phyloP scores from a whole-genome alignment of 257 asterid species.

The Nicotiana undulata region DNA sequence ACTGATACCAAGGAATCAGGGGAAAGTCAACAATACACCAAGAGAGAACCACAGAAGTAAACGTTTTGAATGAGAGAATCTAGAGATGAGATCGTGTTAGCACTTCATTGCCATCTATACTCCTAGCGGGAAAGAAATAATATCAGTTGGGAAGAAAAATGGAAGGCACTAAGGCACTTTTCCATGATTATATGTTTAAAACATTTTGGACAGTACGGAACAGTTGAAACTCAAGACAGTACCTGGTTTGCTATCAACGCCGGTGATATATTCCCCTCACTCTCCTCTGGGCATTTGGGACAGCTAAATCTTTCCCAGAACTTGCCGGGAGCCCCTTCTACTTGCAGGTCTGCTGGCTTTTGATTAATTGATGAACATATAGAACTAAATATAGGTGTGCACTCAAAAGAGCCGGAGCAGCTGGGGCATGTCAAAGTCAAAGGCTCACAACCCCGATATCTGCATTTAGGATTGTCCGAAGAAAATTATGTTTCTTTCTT shows the following conservation, averaged over 20 bases:
- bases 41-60: not conserved
- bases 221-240: not conserved
- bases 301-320: slow-evolving; percentile 76
- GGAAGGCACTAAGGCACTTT: not conserved
- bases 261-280: slow-evolving; percentile 54
- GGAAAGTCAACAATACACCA: not conserved
- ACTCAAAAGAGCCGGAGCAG: slow-evolving; percentile 59
- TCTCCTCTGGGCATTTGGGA: slow-evolving; percentile 83
- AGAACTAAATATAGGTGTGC: slow-evolving; percentile 62
- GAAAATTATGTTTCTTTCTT: not conserved
- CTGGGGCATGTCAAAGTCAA: slow-evolving; percentile 77
- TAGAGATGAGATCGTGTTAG: not conserved
- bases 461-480: slow-evolving; percentile 32
- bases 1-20: not conserved
- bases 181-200: not conserved
- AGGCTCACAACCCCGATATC: slow-evolving; percentile 82
- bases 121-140: not conserved
- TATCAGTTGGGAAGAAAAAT: not conserved
- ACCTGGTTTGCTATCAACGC: slow-evolving; percentile 86
- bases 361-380: slow-evolving; percentile 42
- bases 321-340: slow-evolving; percentile 24
- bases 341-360: slow-evolving; percentile 38
- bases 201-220: not conserved
- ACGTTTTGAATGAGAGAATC: not conserved
- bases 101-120: not conserved